Percentiles rank a stretch among this genome's conserved stretches.
Evolutionary conservation across 257 asterid species (phyloP).

Genomic region (Rhazya stricta): DNA sequence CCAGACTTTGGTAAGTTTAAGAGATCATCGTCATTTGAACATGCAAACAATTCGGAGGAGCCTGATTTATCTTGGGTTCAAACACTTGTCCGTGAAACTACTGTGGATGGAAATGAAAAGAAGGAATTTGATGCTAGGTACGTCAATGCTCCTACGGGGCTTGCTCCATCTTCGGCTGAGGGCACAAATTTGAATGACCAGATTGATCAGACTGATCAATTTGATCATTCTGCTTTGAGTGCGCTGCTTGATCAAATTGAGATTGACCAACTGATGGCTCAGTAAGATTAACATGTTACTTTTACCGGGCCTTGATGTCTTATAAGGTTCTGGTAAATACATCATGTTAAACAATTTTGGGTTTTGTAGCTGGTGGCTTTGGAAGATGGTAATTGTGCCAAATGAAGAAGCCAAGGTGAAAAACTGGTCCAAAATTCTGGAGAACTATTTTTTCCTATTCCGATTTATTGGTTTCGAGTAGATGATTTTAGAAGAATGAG

Average conservation of each 20-base stretch:
- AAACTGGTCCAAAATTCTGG: slow-evolving; percentile 25
- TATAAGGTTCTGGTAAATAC: slow-evolving; percentile 24
- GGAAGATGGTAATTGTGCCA: slow-evolving; percentile 30
- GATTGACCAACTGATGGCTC: slow-evolving; percentile 67
- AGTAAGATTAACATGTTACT: slow-evolving; percentile 26
- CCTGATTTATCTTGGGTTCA: slow-evolving; percentile 95
- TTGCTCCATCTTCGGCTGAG: slow-evolving; percentile 31
- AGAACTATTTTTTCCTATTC: slow-evolving; percentile 30
- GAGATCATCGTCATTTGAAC: slow-evolving; percentile 66
- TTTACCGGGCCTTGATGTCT: slow-evolving; percentile 27
- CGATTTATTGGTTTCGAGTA: slow-evolving; percentile 40
- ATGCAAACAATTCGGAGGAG: slow-evolving; percentile 52
- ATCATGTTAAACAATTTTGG: slow-evolving; percentile 26
- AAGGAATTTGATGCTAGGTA: slow-evolving; percentile 35
- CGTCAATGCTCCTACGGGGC: slow-evolving; percentile 24
- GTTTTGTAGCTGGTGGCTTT: slow-evolving; percentile 29
- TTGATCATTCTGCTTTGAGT: slow-evolving; percentile 50
- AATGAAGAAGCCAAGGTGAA: slow-evolving; percentile 13
- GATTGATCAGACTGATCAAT: slow-evolving; percentile 46
- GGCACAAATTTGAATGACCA: slow-evolving; percentile 27
- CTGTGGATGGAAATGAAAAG: slow-evolving; percentile 36
- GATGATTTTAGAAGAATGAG: slow-evolving; percentile 36
- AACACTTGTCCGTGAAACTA: slow-evolving; percentile 71
- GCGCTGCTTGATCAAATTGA: slow-evolving; percentile 74
- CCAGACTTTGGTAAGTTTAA: slow-evolving; percentile 39